A percentile compares a stretch with the other conserved stretches of the same genome.
Conservation (phyloP, 176 grass and related monocot genomes). For the Rhynchospora pubera region DNA sequence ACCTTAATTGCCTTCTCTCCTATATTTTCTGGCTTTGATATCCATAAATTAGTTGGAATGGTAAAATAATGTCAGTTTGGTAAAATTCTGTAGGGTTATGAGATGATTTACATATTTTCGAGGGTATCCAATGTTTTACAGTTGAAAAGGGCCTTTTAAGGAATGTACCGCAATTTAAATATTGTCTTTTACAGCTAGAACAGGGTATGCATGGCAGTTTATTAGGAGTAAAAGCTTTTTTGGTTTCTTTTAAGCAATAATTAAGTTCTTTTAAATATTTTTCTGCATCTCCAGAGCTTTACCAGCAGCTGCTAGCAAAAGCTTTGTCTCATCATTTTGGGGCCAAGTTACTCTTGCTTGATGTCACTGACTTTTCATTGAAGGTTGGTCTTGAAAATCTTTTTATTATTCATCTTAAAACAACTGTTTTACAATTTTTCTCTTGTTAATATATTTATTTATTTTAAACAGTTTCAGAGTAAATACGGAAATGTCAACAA, state of each 20-base stretch:
- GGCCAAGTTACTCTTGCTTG: conserved; percentile 60
- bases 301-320: conserved; percentile 78
- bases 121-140: neutral
- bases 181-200: neutral
- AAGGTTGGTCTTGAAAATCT: conserved; percentile 9
- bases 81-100: neutral
- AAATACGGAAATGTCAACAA: conserved; percentile 67
- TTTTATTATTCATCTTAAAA: neutral
- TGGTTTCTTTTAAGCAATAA: neutral
- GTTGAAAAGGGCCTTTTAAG: neutral
- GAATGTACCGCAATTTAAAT: neutral
- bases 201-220: neutral
- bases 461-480: conserved; percentile 70
- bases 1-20: neutral
- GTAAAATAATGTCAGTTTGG: neutral
- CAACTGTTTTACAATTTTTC: neutral
- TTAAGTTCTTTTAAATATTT: conserved; percentile 5
- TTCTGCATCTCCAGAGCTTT: conserved; percentile 44
- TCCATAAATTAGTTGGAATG: neutral
- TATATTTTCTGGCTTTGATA: neutral
- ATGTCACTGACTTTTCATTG: conserved; percentile 75
- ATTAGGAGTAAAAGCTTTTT: neutral
- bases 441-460: neutral
- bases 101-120: neutral
- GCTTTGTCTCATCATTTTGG: conserved; percentile 68